Base-by-base conservation (phyloP, 495 filamentous ascomycete species). In the Lophium mytilinum region DNA sequence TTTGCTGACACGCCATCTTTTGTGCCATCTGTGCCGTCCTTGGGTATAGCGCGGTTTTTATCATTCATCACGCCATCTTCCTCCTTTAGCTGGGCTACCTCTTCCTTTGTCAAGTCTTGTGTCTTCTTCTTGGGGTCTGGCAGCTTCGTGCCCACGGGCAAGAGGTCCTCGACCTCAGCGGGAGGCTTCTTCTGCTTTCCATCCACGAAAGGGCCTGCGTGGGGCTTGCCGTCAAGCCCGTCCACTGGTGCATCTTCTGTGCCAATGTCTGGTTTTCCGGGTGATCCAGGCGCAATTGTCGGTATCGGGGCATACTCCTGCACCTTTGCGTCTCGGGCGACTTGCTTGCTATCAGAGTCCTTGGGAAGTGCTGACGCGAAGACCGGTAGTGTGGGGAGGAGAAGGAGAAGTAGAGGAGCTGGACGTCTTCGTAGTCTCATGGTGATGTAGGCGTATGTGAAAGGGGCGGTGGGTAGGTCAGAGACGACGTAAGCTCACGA, bases 11-110 rank as follows among this genome's bases (percentile, higher is more conserved):
- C 86, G 18, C 90, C 90, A 24, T 89, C 89, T 62, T 88, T 87
- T 0, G 87, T 93, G 9, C 90, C 90, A 10, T 88, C 86, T 41
- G 89, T 92, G 21, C 90, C 90, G 65, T 88, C 78, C 66, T 89
- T 92, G 9, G 90, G 87, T 34, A 81, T 78, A 14, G 72, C 65
- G 49, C 89, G 77, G 65, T 87, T 72, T 42, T 83, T 86, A 69
- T 95, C 89, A 64, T 93, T 85, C 90, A 95, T 96, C 17, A 95
- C 90, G 12, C 90, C 88, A 68, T 92, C 86, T 61, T 92, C 89
- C 30, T 81, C 81, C 18, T 12, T 51, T 36, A 57, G 35, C 10
- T 14, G n/a, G 3, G 12, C 33, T 52, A 36, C n/a, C 55, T 64
- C 54, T 47, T 67, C 62, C 39, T 64, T 58, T 3, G 55, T 59